These are phyloP conservation scores for Maudiozyma saulgeensis DNA, from an alignment of 805 yeast species.

Conservation along the genomic window DNA sequence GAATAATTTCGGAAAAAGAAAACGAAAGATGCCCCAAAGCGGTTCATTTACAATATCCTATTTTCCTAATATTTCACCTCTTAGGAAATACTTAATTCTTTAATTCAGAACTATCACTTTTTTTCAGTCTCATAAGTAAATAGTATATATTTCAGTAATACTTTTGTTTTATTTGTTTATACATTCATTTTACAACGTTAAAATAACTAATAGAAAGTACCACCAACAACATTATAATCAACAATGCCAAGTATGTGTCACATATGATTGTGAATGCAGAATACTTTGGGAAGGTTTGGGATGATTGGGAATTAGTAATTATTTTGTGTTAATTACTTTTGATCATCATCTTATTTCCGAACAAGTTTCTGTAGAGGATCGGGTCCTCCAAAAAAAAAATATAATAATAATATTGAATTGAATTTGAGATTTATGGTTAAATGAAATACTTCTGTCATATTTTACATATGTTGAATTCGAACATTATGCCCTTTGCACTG, in stretches of 20 bases:
- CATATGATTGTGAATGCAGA: constrained; percentile 4
- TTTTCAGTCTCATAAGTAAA: no score
- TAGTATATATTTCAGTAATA: no score
- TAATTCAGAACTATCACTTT: no score
- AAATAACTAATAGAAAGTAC: background rate
- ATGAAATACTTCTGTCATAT: background rate
- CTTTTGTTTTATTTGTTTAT: background rate
- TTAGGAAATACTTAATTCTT: no score
- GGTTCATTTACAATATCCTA: no score
- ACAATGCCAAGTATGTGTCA: constrained; percentile 17
- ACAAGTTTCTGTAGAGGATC: constrained; percentile 41
- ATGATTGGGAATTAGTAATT: background rate
- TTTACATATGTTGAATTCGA: background rate
- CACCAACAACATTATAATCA: background rate
- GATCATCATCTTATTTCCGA: no score
- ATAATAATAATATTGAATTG: background rate
- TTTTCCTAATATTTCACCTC: no score
- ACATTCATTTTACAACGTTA: background rate
- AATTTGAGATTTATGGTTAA: background rate
- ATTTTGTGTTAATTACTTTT: no score
- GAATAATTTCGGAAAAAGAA: no score
- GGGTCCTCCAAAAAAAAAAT: constrained; percentile 48
- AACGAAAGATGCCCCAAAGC: no score
- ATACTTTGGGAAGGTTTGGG: background rate
- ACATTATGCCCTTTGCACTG: constrained; percentile 40